Conservation (phyloP, 2,329 filamentous ascomycete genomes). For the Peltaster fructicola region DNA sequence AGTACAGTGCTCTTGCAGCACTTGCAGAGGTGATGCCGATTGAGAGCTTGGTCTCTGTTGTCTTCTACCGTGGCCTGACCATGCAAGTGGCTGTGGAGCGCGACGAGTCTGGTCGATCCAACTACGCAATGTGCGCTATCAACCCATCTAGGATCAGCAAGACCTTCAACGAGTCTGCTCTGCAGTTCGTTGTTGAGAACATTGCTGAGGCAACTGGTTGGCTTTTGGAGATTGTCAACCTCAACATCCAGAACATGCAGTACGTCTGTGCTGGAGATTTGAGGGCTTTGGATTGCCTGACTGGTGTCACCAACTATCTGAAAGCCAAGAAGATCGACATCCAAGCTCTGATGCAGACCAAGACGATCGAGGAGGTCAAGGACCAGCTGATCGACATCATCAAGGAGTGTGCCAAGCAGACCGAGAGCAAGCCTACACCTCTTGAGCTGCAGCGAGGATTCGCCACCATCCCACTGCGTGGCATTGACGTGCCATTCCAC, state of each 20-base stretch:
- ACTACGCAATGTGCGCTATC: slow-evolving; percentile 98
- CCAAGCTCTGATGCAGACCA: slow-evolving; percentile 70
- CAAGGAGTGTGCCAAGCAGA: slow-evolving; percentile 69
- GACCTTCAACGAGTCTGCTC: slow-evolving; percentile 93
- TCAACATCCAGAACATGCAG: slow-evolving; percentile 56
- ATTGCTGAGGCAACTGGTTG: slow-evolving; percentile 86
- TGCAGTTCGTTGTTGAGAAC: slow-evolving; percentile 93
- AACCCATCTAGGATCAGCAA: slow-evolving; percentile 97
- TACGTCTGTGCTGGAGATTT: slow-evolving; percentile 52
- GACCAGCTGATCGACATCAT: slow-evolving; percentile 82
- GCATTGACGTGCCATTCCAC: slow-evolving; percentile 98
- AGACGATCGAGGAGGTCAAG: slow-evolving; percentile 82
- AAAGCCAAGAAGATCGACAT: slow-evolving; percentile 97
- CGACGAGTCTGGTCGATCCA: slow-evolving; percentile 78
- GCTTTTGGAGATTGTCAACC: slow-evolving; percentile 98
- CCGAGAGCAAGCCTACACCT: slow-evolving; percentile 72
- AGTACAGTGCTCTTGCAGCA: slow-evolving; percentile 92
- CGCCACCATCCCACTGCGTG: slow-evolving; percentile 87
- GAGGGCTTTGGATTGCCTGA: slow-evolving; percentile 46
- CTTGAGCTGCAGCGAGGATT: slow-evolving; percentile 86
- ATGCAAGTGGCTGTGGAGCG: slow-evolving; percentile 99
- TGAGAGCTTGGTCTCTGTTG: slow-evolving; percentile 90
- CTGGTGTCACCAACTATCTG: slow-evolving; percentile 80
- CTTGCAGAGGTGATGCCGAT: slow-evolving; percentile 99
- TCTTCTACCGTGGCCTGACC: slow-evolving; percentile 96